phyloP scores from a whole-genome alignment of 2,329 filamentous ascomycete genomes.

The Aspergillus sp. region DNA sequence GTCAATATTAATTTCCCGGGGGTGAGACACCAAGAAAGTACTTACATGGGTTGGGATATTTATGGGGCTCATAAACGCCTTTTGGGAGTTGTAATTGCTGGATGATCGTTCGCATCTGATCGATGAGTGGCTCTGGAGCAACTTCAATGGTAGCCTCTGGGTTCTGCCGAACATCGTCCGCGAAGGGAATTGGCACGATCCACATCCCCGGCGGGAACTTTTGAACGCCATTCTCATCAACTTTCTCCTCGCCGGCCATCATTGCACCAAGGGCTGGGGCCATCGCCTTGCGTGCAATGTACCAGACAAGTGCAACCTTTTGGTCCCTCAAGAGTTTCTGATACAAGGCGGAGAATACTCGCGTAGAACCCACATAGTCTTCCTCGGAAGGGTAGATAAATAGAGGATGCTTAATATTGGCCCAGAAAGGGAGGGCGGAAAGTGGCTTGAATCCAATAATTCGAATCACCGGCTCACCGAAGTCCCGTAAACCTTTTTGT shows the following conservation, averaged over 20 bases:
- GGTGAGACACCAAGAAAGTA: neutral
- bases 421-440: conserved; percentile 74
- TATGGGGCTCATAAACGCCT: conserved; percentile 76
- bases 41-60: conserved; percentile 78
- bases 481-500: conserved; percentile 72
- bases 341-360: conserved; percentile 88
- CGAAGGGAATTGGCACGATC: conserved; percentile 84
- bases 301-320: conserved; percentile 88
- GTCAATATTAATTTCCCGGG: neutral
- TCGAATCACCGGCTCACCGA: conserved; percentile 78
- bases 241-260: conserved; percentile 68
- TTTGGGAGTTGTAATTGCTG: conserved; percentile 88
- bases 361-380: conserved; percentile 83
- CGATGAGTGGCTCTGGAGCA: conserved; percentile 69
- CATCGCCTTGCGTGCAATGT: conserved; percentile 76
- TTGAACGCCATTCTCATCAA: conserved; percentile 66
- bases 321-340: conserved; percentile 77
- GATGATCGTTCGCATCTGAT: conserved; percentile 78
- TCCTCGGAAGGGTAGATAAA: conserved; percentile 95
- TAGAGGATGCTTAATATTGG: conserved; percentile 77
- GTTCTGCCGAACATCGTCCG: conserved; percentile 78
- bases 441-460: conserved; percentile 93
- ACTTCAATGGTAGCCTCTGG: conserved; percentile 61
- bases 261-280: conserved; percentile 78
- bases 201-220: conserved; percentile 80